Evolutionary conservation across 2,329 filamentous ascomycete genomes (phyloP), one percentile per base, ranked within the genome.

Genomic region (Curvularia lunata): DNA sequence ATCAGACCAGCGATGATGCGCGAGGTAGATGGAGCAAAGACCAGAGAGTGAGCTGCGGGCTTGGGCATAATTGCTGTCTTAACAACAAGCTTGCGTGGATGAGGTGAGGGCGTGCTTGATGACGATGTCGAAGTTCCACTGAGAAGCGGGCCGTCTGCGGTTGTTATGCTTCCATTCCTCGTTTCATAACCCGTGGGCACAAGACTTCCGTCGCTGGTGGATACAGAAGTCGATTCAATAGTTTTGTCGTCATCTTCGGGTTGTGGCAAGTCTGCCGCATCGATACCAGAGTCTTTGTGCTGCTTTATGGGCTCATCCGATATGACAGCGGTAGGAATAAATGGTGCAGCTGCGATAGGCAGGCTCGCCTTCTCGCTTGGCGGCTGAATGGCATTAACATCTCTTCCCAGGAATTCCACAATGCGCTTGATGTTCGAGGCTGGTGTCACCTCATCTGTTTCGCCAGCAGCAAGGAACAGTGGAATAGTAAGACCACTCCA

Each of bases 21-120:
- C 42, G 89, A 90, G 1, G 87, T 91, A 0, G 85, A 83, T 2
- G 91, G 89, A 55, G 88, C 88, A 74, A 96, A 98, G 5, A 96
- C 84, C 25, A 98, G 81, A 12, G 91, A 90, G 76, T 98, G 94
- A 2, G 89, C 90, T 9, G 91, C 91, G 0, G 92, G 92, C 0
- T 86, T 80, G 0, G 91, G 91, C 48, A 97, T 82, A 50, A 93
- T 82, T 21, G 85, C 84, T 0, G 85, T 88, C 70, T 91, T 88
- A 23, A 96, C 81, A 8, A 87, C 78, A 43, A 77, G 64, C 19
- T 65, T 68, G 28, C 73, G 71, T 9, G 65, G 67, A 47, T 71
- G 65, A 2, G 72, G 70, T 9, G 59, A 58, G 4, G 68, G 70
- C 1, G 52, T 57, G 13, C 49, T 63, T 13, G 64, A 58, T 3